Percentiles rank a stretch among this genome's conserved stretches.
phyloP scores from a whole-genome alignment of 1,139 yeast species.

The Debaryomyces sp. region DNA sequence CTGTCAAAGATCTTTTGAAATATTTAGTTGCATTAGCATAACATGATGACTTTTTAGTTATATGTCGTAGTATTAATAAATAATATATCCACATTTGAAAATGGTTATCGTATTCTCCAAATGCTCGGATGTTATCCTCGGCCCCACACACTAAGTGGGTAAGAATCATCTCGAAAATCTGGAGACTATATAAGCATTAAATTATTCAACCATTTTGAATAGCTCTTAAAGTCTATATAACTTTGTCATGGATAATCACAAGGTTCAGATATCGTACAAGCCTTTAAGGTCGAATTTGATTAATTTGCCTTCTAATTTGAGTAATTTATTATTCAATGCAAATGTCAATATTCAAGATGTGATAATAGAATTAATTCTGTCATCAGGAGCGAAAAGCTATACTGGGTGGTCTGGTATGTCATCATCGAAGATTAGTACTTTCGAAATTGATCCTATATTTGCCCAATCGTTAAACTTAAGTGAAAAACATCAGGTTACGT shows the following conservation, averaged over 20 bases:
- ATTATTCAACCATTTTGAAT: background rate
- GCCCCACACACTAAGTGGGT: constrained; percentile 6
- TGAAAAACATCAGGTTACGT: constrained; percentile 44
- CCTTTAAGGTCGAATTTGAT: constrained; percentile 56
- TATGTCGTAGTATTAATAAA: background rate
- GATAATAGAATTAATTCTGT: constrained; percentile 47
- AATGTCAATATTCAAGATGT: constrained; percentile 64
- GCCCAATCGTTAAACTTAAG: constrained; percentile 52
- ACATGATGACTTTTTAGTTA: background rate
- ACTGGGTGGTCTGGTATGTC: constrained; percentile 88
- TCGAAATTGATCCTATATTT: constrained; percentile 44
- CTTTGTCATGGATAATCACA: constrained; percentile 40
- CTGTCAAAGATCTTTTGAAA: background rate
- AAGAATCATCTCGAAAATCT: constrained; percentile 13
- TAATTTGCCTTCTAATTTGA: constrained; percentile 57
- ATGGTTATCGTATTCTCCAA: background rate
- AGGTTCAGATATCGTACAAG: constrained; percentile 31
- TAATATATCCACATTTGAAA: background rate
- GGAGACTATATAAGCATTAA: constrained; percentile 14
- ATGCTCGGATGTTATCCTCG: constrained; percentile 7
- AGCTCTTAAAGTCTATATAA: background rate
- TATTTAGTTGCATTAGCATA: background rate
- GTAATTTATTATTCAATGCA: constrained; percentile 52
- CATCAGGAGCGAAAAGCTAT: constrained; percentile 36
- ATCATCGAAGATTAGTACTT: constrained; percentile 29